Evolutionary conservation across 2,329 filamentous ascomycete species (phyloP), one percentile per base, ranked within the genome.

Genomic region (Anisogramma anomala): DNA sequence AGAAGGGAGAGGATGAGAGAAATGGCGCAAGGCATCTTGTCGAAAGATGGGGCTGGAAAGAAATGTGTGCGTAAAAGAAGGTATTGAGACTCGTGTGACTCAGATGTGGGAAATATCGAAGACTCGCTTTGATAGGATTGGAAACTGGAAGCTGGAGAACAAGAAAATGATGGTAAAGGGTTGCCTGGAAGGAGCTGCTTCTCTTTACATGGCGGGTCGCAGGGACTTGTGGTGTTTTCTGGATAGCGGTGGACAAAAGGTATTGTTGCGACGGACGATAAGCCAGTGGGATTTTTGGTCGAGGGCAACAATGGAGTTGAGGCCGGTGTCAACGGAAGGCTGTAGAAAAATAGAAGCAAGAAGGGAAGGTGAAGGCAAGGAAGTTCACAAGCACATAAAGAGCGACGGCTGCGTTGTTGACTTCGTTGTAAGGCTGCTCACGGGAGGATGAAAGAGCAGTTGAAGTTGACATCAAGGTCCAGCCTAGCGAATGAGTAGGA

Each of bases 341-440:
- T 31, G 36, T 27, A 17, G 28, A 39, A 33, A 15, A 36, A 40
- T 39, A 47, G 27, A 42, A 50, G 25, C n/a, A 34, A 37, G 39
- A 17, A 41, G 28, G 31, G 20, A n/a, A n/a, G 18, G 26, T 15
- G 18, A 9, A 27, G 25, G 28, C 38, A 42, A 33, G 25, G 30
- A 34, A 38, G 43, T 15, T 32, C 25, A 41, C 34, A 43, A 50
- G 46, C 50, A 52, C 50, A 45, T 54, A 59, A 60, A 48, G 57
- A 61, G 49, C 41, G 58, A 59, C 54, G 50, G 50, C 47, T 47
- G 33, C 31, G 33, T 42, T 7, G n/a, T 3, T 23, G 18, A 9
- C 17, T 36, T 9, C 20, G 15, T 28, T 18, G 20, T 17, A 9
- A 37, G 10, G 6, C 26, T 28, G n/a, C n/a, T 28, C 25, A 37